Evolutionary conservation across 352 stramenopile species (phyloP), one percentile per base, ranked within the genome.

Genomic region (Pilasporangium apinafurcum): DNA sequence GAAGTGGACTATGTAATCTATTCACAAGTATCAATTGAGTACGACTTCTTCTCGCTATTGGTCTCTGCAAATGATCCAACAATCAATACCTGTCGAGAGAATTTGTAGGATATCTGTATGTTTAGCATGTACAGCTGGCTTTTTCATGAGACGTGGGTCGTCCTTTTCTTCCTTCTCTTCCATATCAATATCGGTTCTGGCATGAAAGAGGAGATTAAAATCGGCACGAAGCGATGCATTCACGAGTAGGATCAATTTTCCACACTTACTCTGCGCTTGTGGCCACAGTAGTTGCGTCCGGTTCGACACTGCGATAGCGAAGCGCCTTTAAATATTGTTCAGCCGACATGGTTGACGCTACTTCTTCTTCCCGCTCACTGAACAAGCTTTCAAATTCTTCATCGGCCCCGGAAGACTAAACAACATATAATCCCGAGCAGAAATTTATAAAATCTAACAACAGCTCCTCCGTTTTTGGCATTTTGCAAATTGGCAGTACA

Each of bases 381-480:
- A 92, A 90, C 32, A 92, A 37, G 42, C 79, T 82, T 46, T 92
- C 81, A 41, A 92, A 92, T 51, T 87, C 81, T 22, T 83, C 67
- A 10, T 83, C 70, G 17, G 65, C 67, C 7, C 56, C 62, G 8
- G 48, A 31, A 27, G 29, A 56, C 51, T 64, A 43, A 3, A 51
- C 14, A 17, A 24, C 5, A 27, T 3, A 6, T 17, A 16, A 8
- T 10, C 25, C 21, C 34, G 20, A 40, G 21, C 14, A 9, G 13
- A 5, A 51, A 24, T 24, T n/a, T n/a, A n/a, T n/a, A n/a, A n/a
- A n/a, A n/a, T n/a, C n/a, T n/a, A 47, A n/a, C n/a, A n/a, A n/a
- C n/a, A n/a, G n/a, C n/a, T n/a, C n/a, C n/a, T n/a, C n/a, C n/a
- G n/a, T n/a, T n/a, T n/a, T n/a, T n/a, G n/a, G n/a, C n/a, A n/a